Conservation (phyloP, 306 rosid genomes). For the Castanea crenata region DNA sequence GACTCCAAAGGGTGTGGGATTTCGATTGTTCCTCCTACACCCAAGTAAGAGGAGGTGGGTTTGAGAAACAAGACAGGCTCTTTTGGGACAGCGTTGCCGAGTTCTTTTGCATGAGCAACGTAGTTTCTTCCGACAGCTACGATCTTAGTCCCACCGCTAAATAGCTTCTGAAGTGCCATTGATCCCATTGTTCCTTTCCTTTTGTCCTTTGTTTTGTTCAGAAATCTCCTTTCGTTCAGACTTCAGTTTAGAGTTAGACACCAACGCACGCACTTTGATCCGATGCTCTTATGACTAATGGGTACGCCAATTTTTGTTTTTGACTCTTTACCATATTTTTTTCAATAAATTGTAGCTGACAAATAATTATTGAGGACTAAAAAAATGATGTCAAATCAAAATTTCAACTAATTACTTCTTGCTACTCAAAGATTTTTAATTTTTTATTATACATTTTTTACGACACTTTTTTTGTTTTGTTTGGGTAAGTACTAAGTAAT, state of each 20-base stretch:
- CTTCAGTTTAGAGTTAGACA: too few relatives aligned
- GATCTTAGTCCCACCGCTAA: constrained; percentile 75
- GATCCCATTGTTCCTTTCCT: constrained; percentile 14
- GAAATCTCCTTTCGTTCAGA: too few relatives aligned
- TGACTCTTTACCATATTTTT: too few relatives aligned
- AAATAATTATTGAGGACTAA: accelerated
- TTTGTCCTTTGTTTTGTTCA: background rate
- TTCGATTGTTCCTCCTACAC: constrained; percentile 82
- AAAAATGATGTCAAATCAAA: accelerated
- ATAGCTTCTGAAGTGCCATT: constrained; percentile 49
- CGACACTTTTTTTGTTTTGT: too few relatives aligned
- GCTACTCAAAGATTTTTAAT: too few relatives aligned
- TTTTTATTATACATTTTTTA: too few relatives aligned
- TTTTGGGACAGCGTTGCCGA: constrained; percentile 96
- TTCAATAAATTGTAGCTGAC: too few relatives aligned
- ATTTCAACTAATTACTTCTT: too few relatives aligned
- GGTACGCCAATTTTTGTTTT: too few relatives aligned
- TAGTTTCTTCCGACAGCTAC: constrained; percentile 91
- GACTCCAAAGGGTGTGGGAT: constrained; percentile 80
- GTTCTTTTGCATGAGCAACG: constrained; percentile 93
- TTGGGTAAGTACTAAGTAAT: too few relatives aligned
- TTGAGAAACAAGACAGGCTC: constrained; percentile 86
- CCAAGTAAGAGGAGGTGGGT: constrained; percentile 91
- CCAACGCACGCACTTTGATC: too few relatives aligned
- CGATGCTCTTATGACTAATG: too few relatives aligned